phyloP scores from a whole-genome alignment of 805 yeast species.

The Maudiozyma bulderi region DNA sequence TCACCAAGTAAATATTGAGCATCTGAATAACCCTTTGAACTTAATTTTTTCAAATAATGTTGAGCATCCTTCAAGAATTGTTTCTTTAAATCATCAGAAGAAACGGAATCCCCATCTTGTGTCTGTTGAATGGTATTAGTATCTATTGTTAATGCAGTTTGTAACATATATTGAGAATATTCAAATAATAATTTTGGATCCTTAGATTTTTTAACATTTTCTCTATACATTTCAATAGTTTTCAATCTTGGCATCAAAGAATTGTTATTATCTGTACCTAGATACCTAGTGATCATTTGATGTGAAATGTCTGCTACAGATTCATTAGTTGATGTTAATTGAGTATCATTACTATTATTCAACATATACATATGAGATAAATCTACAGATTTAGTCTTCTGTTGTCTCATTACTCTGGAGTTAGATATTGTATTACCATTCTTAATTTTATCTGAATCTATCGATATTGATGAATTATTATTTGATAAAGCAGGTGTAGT shows the following conservation, averaged over 20 bases:
- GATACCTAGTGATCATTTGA: slow-evolving; percentile 40
- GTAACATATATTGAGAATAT: slow-evolving; percentile 83
- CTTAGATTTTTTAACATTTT: slow-evolving; percentile 73
- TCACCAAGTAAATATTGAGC: slow-evolving; percentile 93
- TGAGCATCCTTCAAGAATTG: slow-evolving; percentile 71
- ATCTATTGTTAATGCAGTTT: slow-evolving; percentile 64
- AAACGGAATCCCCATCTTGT: slow-evolving; percentile 3
- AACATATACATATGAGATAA: slow-evolving; percentile 34
- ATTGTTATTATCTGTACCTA: slow-evolving; percentile 39
- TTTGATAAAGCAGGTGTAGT: neutral
- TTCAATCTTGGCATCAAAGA: slow-evolving; percentile 64
- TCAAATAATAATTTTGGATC: slow-evolving; percentile 84
- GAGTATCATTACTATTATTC: slow-evolving; percentile 27
- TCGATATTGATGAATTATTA: neutral
- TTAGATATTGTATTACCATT: slow-evolving; percentile 6
- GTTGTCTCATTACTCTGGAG: neutral
- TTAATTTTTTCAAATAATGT: slow-evolving; percentile 54
- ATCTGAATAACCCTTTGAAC: slow-evolving; percentile 75
- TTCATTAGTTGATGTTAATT: slow-evolving; percentile 32
- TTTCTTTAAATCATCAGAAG: slow-evolving; percentile 35
- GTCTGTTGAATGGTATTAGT: slow-evolving; percentile 6
- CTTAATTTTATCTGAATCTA: slow-evolving; percentile 3
- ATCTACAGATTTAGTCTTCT: slow-evolving; percentile 31
- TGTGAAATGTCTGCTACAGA: slow-evolving; percentile 44
- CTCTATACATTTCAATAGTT: slow-evolving; percentile 78